Evolutionary conservation across 2,329 filamentous ascomycete genomes (phyloP).

Genomic region (Colletotrichum eleusines): DNA sequence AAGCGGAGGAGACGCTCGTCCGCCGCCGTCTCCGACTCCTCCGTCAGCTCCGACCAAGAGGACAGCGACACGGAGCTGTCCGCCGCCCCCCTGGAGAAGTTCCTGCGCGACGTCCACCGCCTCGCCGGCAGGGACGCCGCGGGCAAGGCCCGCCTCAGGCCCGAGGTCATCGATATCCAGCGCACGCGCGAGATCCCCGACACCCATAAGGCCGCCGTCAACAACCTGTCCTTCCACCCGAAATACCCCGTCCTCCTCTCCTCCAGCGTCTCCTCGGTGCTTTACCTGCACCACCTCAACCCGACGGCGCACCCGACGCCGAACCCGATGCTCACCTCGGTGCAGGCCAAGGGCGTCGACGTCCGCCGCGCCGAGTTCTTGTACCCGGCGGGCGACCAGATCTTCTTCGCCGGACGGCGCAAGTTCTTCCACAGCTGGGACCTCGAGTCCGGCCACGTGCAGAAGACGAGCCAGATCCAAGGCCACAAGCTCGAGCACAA

Average conservation of each 20-base stretch:
- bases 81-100: slow-evolving; percentile 80
- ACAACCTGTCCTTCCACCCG: slow-evolving; percentile 90
- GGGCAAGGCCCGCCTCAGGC: slow-evolving; percentile 76
- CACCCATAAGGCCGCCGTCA: slow-evolving; percentile 81
- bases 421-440: slow-evolving; percentile 97
- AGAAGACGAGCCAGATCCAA: slow-evolving; percentile 82
- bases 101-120: slow-evolving; percentile 80
- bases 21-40: slow-evolving; percentile 55
- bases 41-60: slow-evolving; percentile 54
- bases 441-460: slow-evolving; percentile 81
- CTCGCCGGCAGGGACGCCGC: slow-evolving; percentile 67
- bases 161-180: slow-evolving; percentile 92
- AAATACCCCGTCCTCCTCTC: slow-evolving; percentile 89
- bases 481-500: slow-evolving; percentile 85
- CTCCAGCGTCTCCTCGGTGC: slow-evolving; percentile 84
- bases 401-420: slow-evolving; percentile 89
- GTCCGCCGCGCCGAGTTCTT: slow-evolving; percentile 87
- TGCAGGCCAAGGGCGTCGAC: slow-evolving; percentile 88
- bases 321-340: slow-evolving; percentile 89
- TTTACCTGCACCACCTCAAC: slow-evolving; percentile 91
- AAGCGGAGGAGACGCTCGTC: slow-evolving; percentile 67
- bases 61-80: slow-evolving; percentile 73
- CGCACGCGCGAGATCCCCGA: slow-evolving; percentile 87
- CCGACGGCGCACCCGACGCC: slow-evolving; percentile 80
- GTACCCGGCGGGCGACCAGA: slow-evolving; percentile 76